Percentiles rank a stretch among this genome's conserved stretches.
These are phyloP conservation scores for Asterionellopsis glacialis DNA, from an alignment of 108 stramenopile genomes.

Conservation along the genomic window DNA sequence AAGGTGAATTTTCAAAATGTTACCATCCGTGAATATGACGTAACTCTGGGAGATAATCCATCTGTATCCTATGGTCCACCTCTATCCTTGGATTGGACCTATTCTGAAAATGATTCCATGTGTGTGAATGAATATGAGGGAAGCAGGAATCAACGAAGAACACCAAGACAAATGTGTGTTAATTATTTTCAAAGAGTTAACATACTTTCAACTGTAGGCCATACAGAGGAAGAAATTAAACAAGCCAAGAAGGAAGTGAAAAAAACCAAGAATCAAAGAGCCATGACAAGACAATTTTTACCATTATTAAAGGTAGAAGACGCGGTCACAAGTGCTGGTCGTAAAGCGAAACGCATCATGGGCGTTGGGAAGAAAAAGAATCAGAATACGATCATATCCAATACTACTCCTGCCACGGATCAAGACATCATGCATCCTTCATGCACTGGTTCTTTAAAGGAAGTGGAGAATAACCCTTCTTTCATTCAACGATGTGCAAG, in stretches of 20 bases:
- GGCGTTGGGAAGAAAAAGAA: constrained; percentile 2
- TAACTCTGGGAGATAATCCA: constrained; percentile 65
- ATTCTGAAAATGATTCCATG: constrained; percentile 24
- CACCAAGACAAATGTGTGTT: constrained; percentile 31
- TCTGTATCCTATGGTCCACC: constrained; percentile 51
- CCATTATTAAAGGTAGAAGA: constrained; percentile 9
- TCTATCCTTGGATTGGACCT: constrained; percentile 61
- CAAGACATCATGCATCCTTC: no score
- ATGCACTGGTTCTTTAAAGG: no score
- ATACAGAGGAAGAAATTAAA: constrained; percentile 38
- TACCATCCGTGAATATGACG: constrained; percentile 39
- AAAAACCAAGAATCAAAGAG: constrained; percentile 25
- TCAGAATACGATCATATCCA: background rate
- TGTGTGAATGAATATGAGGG: constrained; percentile 48
- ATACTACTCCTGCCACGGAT: no score
- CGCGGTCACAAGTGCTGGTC: background rate
- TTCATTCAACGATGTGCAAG: no score
- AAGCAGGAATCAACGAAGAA: constrained; percentile 30
- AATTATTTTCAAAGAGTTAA: constrained; percentile 43
- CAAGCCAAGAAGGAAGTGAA: constrained; percentile 25
- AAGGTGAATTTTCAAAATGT: constrained; percentile 27
- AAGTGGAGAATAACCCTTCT: no score
- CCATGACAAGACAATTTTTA: constrained; percentile 26
- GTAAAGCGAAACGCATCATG: background rate
- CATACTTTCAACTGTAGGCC: constrained; percentile 27